Percentiles rank a stretch among this genome's conserved stretches.
These are phyloP conservation scores for Globisporangium nagaii DNA, from an alignment of 352 stramenopile genomes.

Conservation along the genomic window DNA sequence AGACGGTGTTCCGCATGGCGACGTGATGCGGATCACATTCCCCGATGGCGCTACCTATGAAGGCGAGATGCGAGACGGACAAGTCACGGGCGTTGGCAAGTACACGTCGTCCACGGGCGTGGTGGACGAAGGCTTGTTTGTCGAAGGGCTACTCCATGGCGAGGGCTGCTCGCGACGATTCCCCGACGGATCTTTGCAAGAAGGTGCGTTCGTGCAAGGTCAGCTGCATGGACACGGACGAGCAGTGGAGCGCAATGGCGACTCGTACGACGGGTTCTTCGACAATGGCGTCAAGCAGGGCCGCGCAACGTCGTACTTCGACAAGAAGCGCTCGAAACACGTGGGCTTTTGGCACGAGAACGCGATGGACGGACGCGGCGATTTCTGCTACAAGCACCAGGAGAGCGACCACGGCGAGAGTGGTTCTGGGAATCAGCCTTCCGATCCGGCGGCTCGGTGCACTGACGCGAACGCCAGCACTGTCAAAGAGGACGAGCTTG, in stretches of 20 bases:
- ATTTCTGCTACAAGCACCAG: constrained; percentile 34
- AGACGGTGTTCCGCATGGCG: constrained; percentile 42
- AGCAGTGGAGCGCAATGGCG: constrained; percentile 32
- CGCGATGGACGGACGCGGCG: constrained; percentile 48
- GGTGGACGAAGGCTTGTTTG: constrained; percentile 59
- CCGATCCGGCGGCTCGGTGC: not conserved
- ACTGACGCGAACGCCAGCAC: no score
- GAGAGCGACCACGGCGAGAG: not conserved
- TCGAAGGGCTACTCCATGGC: constrained; percentile 49
- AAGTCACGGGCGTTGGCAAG: constrained; percentile 40
- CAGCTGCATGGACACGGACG: constrained; percentile 38
- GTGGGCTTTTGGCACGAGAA: constrained; percentile 67
- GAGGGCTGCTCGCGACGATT: constrained; percentile 36
- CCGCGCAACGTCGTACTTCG: constrained; percentile 33
- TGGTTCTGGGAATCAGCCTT: constrained; percentile 3
- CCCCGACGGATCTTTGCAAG: constrained; percentile 36
- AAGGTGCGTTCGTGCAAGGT: constrained; percentile 42
- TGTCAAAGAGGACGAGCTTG: constrained; percentile 4
- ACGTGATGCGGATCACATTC: constrained; percentile 43
- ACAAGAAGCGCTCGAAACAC: constrained; percentile 31
- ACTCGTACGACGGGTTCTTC: constrained; percentile 64
- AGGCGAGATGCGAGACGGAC: constrained; percentile 56
- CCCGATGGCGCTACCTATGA: constrained; percentile 60
- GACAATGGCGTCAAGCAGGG: constrained; percentile 40
- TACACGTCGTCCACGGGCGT: constrained; percentile 63